Evolutionary conservation across 139 green algal genomes (phyloP), one percentile per base, ranked within the genome.

Genomic region (Picochlorum sp.): DNA sequence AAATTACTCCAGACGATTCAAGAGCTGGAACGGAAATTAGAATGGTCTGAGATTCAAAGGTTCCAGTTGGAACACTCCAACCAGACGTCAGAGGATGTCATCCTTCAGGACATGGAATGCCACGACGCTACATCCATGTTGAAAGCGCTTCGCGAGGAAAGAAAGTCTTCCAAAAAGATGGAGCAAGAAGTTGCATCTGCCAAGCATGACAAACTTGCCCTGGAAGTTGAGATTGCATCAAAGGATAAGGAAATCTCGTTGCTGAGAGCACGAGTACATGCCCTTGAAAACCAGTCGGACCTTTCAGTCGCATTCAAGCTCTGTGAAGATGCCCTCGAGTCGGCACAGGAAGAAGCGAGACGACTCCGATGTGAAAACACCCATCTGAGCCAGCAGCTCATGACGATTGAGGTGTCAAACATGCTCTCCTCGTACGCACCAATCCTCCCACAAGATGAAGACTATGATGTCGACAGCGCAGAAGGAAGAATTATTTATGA

Each of bases 171-270:
- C 6, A 54, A 21, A 21, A 21, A 54, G 47, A 20, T 54, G n/a
- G n/a, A 54, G n/a, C 18, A 54, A 26, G 11, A 54, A 20, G 16
- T 54, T 20, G 6, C 16, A 14, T 26, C 47, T 26, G n/a, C n/a
- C 18, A 54, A 54, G 47, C 16, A 21, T 7, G n/a, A 54, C 16
- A 54, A n/a, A 23, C 69, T 75, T n/a, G 30, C 44, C 3, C 52
- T 75, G 23, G 69, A 75, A 31, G 50, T 61, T n/a, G 50, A 44
- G 18, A 15, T 75, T 62, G 44, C 65, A 47, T 62, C 69, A 4
- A 52, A 41, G 41, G 20, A 65, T 41, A 55, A 26, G 14, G 50
- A 71, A 50, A 34, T 64, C 24, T 24, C 45, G 15, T 24, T 65
- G 8, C 34, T 62, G 0, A 21, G 45, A 4, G 69, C 69, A 15